Percentiles rank a stretch among this genome's conserved stretches.
Evolutionary conservation across 1,284 basidiomycete species (phyloP).

Genomic region (Chalciporus sp.): DNA sequence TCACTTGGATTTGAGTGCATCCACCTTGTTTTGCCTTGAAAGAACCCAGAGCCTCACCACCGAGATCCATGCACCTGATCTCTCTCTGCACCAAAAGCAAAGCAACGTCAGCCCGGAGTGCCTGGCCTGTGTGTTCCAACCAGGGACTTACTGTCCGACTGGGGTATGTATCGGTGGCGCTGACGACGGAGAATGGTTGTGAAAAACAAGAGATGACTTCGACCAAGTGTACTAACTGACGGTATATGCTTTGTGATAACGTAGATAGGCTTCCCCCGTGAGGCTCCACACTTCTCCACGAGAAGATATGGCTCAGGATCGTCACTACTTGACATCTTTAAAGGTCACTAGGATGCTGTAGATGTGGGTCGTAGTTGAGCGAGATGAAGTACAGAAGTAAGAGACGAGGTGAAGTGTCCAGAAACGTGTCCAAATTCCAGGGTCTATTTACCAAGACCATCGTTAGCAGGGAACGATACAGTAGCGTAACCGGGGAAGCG

Average conservation of each 20-base stretch:
- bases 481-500: slow-evolving; percentile 28
- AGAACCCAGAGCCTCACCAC: slow-evolving; percentile 41
- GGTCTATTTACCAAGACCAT: slow-evolving; percentile 32
- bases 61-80: slow-evolving; percentile 47
- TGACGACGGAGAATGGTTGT: slow-evolving; percentile 16
- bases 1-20: slow-evolving; percentile 45
- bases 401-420: slow-evolving; percentile 9
- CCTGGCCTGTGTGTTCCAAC: not conserved
- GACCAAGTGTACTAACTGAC: slow-evolving; percentile 34
- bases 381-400: slow-evolving; percentile 29
- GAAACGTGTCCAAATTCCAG: slow-evolving; percentile 29
- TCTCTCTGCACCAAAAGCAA: slow-evolving; percentile 33
- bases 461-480: slow-evolving; percentile 27
- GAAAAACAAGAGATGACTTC: slow-evolving; percentile 9
- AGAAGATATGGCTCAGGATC: slow-evolving; percentile 41
- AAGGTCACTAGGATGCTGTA: slow-evolving; percentile 6
- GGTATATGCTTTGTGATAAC: slow-evolving; percentile 46
- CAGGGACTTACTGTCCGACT: slow-evolving; percentile 33
- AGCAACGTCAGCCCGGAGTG: slow-evolving; percentile 11
- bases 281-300: slow-evolving; percentile 43
- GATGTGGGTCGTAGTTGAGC: slow-evolving; percentile 9
- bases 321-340: slow-evolving; percentile 29
- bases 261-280: slow-evolving; percentile 43
- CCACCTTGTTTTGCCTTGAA: slow-evolving; percentile 46
- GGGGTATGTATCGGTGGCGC: slow-evolving; percentile 35